Conservation (phyloP, 441 rosid genomes). For the Mallotus japonicus region DNA sequence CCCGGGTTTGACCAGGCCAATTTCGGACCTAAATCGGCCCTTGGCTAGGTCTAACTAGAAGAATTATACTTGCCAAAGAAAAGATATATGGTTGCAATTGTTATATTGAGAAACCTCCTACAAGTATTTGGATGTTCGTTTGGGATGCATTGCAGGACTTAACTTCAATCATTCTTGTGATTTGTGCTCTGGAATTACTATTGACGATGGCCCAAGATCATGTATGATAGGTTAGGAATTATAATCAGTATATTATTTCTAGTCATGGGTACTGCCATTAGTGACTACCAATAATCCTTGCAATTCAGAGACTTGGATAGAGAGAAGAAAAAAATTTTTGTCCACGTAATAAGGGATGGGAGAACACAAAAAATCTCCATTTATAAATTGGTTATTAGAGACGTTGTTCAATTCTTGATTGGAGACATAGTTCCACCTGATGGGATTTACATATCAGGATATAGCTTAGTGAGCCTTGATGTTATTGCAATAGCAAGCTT, state of each 20-base stretch:
- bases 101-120: constrained; percentile 75
- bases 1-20: too few species aligned
- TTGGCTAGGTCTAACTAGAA: too few species aligned
- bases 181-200: constrained; percentile 48
- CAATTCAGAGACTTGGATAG: constrained; percentile 40
- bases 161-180: constrained; percentile 41
- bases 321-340: constrained; percentile 36
- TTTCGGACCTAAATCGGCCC: too few species aligned
- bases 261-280: constrained; percentile 38
- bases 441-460: constrained; percentile 46
- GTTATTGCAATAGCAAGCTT: too few species aligned
- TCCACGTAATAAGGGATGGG: constrained; percentile 44
- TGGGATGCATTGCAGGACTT: constrained; percentile 48
- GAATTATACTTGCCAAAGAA: constrained; percentile 38
- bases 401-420: constrained; percentile 42
- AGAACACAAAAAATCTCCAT: constrained; percentile 33
- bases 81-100: constrained; percentile 64
- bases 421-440: constrained; percentile 57
- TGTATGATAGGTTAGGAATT: constrained; percentile 56
- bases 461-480: constrained; percentile 31
- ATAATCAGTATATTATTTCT: constrained; percentile 42
- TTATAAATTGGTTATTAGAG: constrained; percentile 46
- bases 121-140: constrained; percentile 45
- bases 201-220: constrained; percentile 41
- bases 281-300: constrained; percentile 40